Percentiles rank a stretch among this genome's conserved stretches.
Evolutionary conservation across 2,329 filamentous ascomycete species (phyloP).

Genomic region (Tolypocladium nubicola): DNA sequence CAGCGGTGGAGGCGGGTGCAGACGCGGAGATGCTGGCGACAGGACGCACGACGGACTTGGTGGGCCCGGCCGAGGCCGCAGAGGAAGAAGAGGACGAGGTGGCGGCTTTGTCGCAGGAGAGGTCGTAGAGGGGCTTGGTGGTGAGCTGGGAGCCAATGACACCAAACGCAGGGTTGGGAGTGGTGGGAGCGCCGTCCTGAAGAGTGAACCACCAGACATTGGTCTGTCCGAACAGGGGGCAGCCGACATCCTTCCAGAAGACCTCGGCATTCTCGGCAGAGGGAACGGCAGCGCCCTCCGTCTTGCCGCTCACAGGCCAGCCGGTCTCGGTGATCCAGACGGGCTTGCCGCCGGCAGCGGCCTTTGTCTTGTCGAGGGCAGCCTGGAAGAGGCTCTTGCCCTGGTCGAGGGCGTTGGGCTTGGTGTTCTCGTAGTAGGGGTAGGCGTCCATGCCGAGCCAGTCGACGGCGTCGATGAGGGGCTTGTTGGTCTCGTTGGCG

Average conservation of each 20-base stretch:
- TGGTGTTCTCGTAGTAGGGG: constrained; percentile 69
- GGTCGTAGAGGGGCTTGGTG: constrained; percentile 49
- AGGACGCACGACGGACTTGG: background rate
- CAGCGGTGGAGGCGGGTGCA: constrained; percentile 7
- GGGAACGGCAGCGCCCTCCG: constrained; percentile 51
- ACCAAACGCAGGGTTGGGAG: constrained; percentile 60
- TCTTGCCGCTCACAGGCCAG: constrained; percentile 65
- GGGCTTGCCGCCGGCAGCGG: constrained; percentile 52
- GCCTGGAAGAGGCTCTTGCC: constrained; percentile 58
- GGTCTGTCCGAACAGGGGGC: constrained; percentile 52
- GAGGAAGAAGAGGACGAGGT: constrained; percentile 1
- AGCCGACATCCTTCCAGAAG: constrained; percentile 76
- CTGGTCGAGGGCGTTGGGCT: constrained; percentile 53
- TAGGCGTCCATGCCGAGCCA: constrained; percentile 81
- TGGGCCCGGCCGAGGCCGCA: background rate
- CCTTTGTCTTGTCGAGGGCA: constrained; percentile 49
- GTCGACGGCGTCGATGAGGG: constrained; percentile 59
- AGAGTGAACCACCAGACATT: constrained; percentile 73
- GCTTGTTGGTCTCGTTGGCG: constrained; percentile 61
- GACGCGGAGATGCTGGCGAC: constrained; percentile 7
- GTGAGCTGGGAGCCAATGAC: constrained; percentile 46
- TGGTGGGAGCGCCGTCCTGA: constrained; percentile 50
- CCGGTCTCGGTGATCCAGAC: constrained; percentile 87
- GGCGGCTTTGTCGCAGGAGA: constrained; percentile 39
- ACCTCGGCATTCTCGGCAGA: constrained; percentile 57